Evolutionary conservation across 495 filamentous ascomycete genomes (phyloP).

Genomic region (Penicillium longicatenatum): DNA sequence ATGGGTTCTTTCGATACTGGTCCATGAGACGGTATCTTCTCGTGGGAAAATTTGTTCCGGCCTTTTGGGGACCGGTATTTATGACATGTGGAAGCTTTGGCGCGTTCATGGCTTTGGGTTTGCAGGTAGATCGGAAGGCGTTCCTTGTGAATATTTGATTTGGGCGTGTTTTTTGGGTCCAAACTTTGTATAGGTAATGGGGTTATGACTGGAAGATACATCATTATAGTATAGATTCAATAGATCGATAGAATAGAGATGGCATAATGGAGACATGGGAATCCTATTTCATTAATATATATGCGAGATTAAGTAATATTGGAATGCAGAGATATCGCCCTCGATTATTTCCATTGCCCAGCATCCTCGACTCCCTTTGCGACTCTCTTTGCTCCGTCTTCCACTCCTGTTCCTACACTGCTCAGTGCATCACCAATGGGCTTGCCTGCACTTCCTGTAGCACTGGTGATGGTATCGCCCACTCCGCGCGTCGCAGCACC

Average conservation of each 20-base stretch:
- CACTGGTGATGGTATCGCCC: slow-evolving; percentile 63
- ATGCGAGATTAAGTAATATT: too few species aligned
- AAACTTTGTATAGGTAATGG: not conserved
- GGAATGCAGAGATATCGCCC: too few species aligned
- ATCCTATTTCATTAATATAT: too few species aligned
- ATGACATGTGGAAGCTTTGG: slow-evolving; percentile 28
- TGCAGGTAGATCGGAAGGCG: slow-evolving; percentile 17
- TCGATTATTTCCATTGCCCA: slow-evolving; percentile 59
- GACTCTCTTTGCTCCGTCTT: slow-evolving; percentile 57
- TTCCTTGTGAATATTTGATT: slow-evolving; percentile 6
- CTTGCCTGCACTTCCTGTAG: slow-evolving; percentile 63
- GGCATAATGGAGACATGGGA: not conserved
- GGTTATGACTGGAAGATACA: not conserved
- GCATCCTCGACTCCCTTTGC: slow-evolving; percentile 68
- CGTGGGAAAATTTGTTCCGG: slow-evolving; percentile 31
- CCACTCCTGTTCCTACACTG: slow-evolving; percentile 59
- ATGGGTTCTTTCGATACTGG: slow-evolving; percentile 33
- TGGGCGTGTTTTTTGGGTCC: not conserved
- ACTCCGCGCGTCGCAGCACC: slow-evolving; percentile 67
- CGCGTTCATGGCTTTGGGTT: slow-evolving; percentile 18
- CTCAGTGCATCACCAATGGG: slow-evolving; percentile 67
- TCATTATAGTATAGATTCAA: slow-evolving; percentile 3
- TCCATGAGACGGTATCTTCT: slow-evolving; percentile 29
- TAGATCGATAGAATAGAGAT: slow-evolving; percentile 1
- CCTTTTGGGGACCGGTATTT: slow-evolving; percentile 35